These are phyloP conservation scores for Epichloe sibirici DNA, from an alignment of 2,329 filamentous ascomycete genomes.

Conservation along the genomic window DNA sequence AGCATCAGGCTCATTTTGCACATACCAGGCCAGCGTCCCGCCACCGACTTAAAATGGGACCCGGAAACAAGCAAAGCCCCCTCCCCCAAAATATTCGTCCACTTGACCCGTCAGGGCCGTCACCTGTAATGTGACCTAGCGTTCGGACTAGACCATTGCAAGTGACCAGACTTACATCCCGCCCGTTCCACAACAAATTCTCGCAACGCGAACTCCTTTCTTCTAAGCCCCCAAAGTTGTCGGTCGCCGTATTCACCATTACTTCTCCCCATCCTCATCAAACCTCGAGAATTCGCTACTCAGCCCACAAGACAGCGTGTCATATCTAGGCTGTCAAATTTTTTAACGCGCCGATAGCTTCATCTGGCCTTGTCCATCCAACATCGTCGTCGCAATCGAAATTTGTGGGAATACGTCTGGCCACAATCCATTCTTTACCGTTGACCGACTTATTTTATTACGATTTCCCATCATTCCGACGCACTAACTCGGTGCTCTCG, in stretches of 20 bases:
- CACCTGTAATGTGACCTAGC: neutral
- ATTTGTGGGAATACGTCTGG: neutral
- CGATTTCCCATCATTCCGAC: neutral
- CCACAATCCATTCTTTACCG: neutral
- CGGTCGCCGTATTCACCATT: neutral
- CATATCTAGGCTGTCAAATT: neutral
- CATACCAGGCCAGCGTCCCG: neutral
- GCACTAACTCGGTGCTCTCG: neutral
- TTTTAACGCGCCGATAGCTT: neutral
- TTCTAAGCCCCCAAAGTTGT: neutral
- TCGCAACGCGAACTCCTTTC: conserved; percentile 1
- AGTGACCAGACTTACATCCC: conserved; percentile 1
- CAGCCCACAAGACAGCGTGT: neutral
- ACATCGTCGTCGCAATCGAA: neutral
- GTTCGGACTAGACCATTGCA: neutral
- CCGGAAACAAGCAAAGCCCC: neutral
- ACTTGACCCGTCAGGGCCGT: neutral
- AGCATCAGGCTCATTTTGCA: neutral
- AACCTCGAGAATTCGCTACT: neutral
- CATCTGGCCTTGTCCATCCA: neutral
- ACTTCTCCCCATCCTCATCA: neutral
- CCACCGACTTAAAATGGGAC: neutral
- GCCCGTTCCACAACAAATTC: conserved; percentile 9
- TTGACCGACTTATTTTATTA: neutral
- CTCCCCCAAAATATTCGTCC: neutral